These are phyloP conservation scores for Trypanosoma rangeli DNA, from an alignment of 208 protist genomes.

Conservation along the genomic window DNA sequence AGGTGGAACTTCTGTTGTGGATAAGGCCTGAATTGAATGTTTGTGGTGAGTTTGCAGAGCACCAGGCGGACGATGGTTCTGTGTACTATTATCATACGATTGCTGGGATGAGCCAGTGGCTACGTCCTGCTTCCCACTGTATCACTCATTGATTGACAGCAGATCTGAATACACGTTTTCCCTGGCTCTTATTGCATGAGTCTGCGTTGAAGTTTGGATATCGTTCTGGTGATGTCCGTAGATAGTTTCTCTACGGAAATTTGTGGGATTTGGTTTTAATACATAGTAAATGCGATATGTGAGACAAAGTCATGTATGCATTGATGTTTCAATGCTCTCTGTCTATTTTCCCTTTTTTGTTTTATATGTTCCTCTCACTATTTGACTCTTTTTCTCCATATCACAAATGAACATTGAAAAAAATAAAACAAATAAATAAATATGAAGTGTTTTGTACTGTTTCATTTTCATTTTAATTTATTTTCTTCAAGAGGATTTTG, in stretches of 20 bases:
- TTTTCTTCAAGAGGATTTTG: neutral
- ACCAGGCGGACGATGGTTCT: neutral
- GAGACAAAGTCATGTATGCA: neutral
- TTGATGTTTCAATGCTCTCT: neutral
- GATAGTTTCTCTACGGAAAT: neutral
- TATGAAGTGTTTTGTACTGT: too few relatives aligned
- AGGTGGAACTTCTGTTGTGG: slow-evolving; percentile 27
- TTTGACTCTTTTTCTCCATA: neutral
- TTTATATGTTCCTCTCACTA: neutral
- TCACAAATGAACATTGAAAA: neutral
- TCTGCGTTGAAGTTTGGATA: neutral
- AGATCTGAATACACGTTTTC: neutral
- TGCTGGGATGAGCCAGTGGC: slow-evolving; percentile 25
- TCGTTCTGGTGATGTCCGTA: neutral
- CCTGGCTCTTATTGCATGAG: neutral
- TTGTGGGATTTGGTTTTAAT: neutral
- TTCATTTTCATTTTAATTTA: slow-evolving; percentile 1
- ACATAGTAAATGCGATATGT: neutral
- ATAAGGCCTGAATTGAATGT: slow-evolving; percentile 9
- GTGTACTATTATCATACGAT: slow-evolving; percentile 27
- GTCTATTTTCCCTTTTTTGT: slow-evolving; percentile 4
- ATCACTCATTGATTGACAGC: neutral
- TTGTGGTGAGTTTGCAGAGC: slow-evolving; percentile 7
- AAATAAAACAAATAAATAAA: neutral
- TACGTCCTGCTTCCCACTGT: neutral